phyloP scores from a whole-genome alignment of 345 rosid genomes.

The Lepidium sativum region DNA sequence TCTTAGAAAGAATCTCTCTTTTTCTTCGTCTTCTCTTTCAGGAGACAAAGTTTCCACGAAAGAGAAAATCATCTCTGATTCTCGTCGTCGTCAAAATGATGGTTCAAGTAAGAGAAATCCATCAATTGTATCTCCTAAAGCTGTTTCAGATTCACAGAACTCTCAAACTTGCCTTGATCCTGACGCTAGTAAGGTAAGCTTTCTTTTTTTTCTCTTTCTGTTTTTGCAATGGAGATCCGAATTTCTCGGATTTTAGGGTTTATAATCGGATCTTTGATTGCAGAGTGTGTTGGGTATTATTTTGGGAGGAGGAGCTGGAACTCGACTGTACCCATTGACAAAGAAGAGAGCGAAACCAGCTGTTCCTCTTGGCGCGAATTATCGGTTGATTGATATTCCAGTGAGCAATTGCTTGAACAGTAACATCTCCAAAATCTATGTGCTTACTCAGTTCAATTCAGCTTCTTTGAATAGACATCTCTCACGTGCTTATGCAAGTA shows the following conservation, averaged over 20 bases:
- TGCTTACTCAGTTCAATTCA: constrained; percentile 93
- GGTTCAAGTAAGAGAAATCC: constrained; percentile 25
- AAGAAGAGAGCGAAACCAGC: constrained; percentile 99
- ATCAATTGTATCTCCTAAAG: constrained; percentile 57
- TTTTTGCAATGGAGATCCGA: background rate
- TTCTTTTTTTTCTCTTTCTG: background rate
- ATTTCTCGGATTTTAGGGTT: background rate
- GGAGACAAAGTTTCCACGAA: constrained; percentile 43
- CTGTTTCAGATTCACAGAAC: constrained; percentile 79
- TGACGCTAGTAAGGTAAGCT: constrained; percentile 86
- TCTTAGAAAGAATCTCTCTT: constrained; percentile 28
- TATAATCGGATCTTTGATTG: background rate
- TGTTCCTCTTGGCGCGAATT: constrained; percentile 91
- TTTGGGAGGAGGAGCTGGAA: constrained; percentile 97
- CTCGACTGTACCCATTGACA: constrained; percentile 79
- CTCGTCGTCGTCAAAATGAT: background rate
- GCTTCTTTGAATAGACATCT: constrained; percentile 94
- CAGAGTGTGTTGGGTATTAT: constrained; percentile 95
- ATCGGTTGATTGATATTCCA: constrained; percentile 88
- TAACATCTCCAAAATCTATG: constrained; percentile 84
- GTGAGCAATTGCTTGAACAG: constrained; percentile 97
- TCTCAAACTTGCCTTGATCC: constrained; percentile 98
- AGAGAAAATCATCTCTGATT: constrained; percentile 2
- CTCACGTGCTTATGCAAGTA: constrained; percentile 88
- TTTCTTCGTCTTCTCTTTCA: constrained; percentile 48